Conservation (phyloP, 257 asterid genomes). For the Echium plantagineum region DNA sequence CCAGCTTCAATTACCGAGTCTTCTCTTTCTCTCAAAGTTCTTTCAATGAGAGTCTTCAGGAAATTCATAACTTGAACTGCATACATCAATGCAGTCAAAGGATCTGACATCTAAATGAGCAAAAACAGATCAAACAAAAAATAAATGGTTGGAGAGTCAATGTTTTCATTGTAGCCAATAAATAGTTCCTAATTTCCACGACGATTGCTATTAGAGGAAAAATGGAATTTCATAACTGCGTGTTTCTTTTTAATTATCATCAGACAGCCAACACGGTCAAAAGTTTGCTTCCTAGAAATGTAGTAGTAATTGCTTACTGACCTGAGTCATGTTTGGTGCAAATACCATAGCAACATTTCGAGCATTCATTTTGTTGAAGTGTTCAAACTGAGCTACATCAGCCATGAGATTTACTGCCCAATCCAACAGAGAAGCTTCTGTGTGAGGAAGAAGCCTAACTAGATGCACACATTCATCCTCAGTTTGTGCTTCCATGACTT, state of each 20-base stretch:
- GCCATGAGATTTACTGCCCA: slow-evolving; percentile 95
- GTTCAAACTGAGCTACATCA: slow-evolving; percentile 76
- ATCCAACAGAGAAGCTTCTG: slow-evolving; percentile 65
- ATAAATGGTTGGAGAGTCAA: not conserved
- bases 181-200: no score
- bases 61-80: slow-evolving; percentile 57
- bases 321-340: slow-evolving; percentile 95
- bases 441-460: slow-evolving; percentile 60
- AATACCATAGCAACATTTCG: slow-evolving; percentile 87
- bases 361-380: slow-evolving; percentile 73
- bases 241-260: no score
- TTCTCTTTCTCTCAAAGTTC: slow-evolving; percentile 38
- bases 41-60: slow-evolving; percentile 40
- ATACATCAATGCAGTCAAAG: slow-evolving; percentile 46
- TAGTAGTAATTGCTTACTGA: slow-evolving; percentile 9
- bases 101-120: slow-evolving; percentile 35
- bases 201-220: no score
- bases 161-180: no score
- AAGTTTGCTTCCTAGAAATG: no score
- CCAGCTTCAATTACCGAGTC: slow-evolving; percentile 16
- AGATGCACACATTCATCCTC: slow-evolving; percentile 68
- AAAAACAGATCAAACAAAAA: not conserved
- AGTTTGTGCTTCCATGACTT: slow-evolving; percentile 60
- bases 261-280: no score
- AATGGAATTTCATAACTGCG: no score